Conservation (phyloP, 2,329 filamentous ascomycete species). For the Neofusicoccum umdonicola region DNA sequence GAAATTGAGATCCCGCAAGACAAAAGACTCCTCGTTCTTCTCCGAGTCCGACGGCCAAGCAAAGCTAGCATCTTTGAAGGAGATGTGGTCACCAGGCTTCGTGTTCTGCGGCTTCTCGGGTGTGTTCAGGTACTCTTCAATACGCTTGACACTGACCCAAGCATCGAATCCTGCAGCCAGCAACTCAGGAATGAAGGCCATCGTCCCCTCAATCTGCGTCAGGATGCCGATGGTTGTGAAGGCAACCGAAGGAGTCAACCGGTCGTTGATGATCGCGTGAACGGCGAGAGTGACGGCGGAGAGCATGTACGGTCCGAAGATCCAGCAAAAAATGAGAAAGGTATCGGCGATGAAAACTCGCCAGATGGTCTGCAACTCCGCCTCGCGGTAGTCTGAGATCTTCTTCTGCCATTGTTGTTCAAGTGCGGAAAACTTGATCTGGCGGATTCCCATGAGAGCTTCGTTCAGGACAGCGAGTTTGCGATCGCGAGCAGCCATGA, state of each 20-base stretch:
- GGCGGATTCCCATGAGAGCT: constrained; percentile 73
- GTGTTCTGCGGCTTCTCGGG: constrained; percentile 61
- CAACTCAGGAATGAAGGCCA: constrained; percentile 71
- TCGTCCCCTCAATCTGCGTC: constrained; percentile 67
- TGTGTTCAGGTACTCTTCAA: constrained; percentile 67
- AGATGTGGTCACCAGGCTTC: constrained; percentile 57
- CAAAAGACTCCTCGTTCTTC: constrained; percentile 55
- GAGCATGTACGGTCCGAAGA: constrained; percentile 70
- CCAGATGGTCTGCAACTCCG: constrained; percentile 67
- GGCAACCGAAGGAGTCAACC: constrained; percentile 68
- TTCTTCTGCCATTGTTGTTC: constrained; percentile 73
- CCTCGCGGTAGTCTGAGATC: constrained; percentile 62
- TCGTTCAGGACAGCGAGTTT: constrained; percentile 76
- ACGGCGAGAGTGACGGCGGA: constrained; percentile 68
- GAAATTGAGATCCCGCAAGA: constrained; percentile 63
- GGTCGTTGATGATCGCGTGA: constrained; percentile 64
- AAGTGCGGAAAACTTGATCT: constrained; percentile 80
- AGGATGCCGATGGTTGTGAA: constrained; percentile 78
- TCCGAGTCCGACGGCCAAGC: constrained; percentile 68
- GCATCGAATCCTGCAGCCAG: constrained; percentile 70
- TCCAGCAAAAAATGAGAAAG: constrained; percentile 43
- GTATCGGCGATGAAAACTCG: constrained; percentile 64
- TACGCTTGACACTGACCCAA: constrained; percentile 68
- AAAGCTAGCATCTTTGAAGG: constrained; percentile 66
- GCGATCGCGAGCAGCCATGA: constrained; percentile 74